Evolutionary conservation across 140 eudicot genomes (phyloP).

Genomic region (Bidens hawaiensis): DNA sequence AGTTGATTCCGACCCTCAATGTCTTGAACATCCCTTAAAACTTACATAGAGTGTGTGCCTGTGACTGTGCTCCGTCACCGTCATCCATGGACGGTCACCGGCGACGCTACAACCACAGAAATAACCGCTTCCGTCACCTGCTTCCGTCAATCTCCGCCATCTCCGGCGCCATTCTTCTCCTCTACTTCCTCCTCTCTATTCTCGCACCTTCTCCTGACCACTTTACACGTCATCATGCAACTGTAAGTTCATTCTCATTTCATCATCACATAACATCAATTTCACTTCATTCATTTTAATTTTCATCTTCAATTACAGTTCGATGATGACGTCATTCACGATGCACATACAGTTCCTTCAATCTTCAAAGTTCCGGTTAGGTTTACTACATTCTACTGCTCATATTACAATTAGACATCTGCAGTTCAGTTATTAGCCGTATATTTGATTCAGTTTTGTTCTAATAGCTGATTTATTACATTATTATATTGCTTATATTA

Average conservation of each 20-base stretch:
- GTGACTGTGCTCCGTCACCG: no score
- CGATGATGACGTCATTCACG: conserved; percentile 11
- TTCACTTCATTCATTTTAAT: neutral
- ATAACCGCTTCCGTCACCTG: conserved; percentile 31
- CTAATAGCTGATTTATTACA: no score
- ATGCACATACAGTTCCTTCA: conserved; percentile 16
- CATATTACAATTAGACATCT: neutral
- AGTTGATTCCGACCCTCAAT: no score
- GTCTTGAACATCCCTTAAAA: no score
- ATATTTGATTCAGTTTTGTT: conserved; percentile 15
- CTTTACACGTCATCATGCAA: conserved; percentile 3
- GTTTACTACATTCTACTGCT: conserved; percentile 7
- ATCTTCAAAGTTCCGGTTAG: conserved; percentile 61
- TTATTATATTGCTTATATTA: no score
- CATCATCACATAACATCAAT: neutral
- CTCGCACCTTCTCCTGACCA: conserved; percentile 69
- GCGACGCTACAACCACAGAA: conserved; percentile 35
- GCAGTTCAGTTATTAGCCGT: neutral
- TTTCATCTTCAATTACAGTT: conserved; percentile 19
- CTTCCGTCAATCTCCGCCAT: conserved; percentile 44
- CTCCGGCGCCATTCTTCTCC: conserved; percentile 49
- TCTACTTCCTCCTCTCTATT: conserved; percentile 46
- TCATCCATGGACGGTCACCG: conserved; percentile 39
- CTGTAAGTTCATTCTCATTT: conserved; percentile 25
- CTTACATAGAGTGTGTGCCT: no score